Evolutionary conservation across 352 stramenopile species (phyloP), one percentile per base, ranked within the genome.

Genomic region (Phytophthora crassamura): DNA sequence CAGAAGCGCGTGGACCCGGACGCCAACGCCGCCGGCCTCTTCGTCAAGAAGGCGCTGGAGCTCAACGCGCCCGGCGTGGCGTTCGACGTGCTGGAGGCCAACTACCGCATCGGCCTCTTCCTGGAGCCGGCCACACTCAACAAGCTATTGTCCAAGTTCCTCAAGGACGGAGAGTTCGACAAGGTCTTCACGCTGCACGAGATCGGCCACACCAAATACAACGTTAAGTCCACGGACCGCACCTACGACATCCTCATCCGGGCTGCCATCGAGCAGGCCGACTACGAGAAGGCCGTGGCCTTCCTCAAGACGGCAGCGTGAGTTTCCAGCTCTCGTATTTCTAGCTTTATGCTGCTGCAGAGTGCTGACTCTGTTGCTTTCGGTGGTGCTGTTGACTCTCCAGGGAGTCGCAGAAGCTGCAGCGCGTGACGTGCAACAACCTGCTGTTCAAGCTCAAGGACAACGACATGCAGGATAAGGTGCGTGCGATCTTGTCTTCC

Each of bases 381-480:
- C 67, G 11, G 38, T 49, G 30, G 41, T 49, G 16, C 67, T 7
- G 25, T 33, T 59, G 10, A 34, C 28, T 7, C 4, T 41, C 18
- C 45, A 93, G 84, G 43, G 75, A 90, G 53, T 63, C 69, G 59
- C 82, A 85, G 63, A 90, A 90, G 69, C 70, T 93, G 38, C 86
- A 91, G 74, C 84, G 84, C 64, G 84, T 93, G 77, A 93, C 84
- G 59, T 93, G 84, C 81, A 93, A 93, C 81, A 91, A 93, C 74
- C 48, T 93, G 59, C 70, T 93, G 20, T 91, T 91, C 68, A 90
- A 93, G 78, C 81, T 93, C n/a, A 93, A 93, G 74, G 78, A 90
- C 61, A 80, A 82, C 54, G 82, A 88, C 38, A 69, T 91, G 67
- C 69, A 81, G 54, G 84, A 93, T 25, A 90, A 93, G 72, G 75